These are phyloP conservation scores for Scenedesmus sp. DNA, from an alignment of 163 green algal genomes.

Conservation along the genomic window DNA sequence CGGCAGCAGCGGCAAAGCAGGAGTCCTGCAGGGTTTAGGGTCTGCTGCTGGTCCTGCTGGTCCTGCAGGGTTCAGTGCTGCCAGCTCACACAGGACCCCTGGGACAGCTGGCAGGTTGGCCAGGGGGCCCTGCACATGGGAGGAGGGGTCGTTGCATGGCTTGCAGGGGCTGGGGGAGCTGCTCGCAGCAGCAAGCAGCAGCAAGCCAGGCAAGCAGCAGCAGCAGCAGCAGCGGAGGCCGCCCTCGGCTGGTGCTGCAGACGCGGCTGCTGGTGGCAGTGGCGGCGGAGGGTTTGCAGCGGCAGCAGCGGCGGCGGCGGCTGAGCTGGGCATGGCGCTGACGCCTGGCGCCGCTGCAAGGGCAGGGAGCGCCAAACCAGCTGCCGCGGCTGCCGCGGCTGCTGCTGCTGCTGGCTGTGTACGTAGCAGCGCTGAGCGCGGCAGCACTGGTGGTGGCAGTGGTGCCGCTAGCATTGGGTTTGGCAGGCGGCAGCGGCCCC, in stretches of 20 bases:
- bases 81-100: background rate
- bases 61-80: background rate
- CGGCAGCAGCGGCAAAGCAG: slow-evolving; percentile 5
- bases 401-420: background rate
- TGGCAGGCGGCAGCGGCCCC: background rate
- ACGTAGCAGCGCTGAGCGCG: background rate
- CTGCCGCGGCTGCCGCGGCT: background rate
- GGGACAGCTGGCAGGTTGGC: background rate
- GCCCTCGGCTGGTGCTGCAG: background rate
- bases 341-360: background rate
- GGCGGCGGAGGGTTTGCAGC: background rate
- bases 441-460: background rate
- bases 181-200: background rate
- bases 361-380: background rate
- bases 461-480: background rate
- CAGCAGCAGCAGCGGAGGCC: background rate
- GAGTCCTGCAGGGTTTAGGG: background rate
- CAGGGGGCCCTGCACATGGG: background rate
- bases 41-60: too few relatives aligned
- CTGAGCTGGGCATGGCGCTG: background rate
- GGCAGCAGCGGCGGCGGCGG: background rate
- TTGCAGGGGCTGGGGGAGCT: background rate
- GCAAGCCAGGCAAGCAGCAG: background rate
- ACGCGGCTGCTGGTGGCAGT: background rate
- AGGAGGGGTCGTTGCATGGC: background rate